These are phyloP conservation scores for Epichloe bromicola DNA, from an alignment of 2,329 filamentous ascomycete species.

Conservation along the genomic window DNA sequence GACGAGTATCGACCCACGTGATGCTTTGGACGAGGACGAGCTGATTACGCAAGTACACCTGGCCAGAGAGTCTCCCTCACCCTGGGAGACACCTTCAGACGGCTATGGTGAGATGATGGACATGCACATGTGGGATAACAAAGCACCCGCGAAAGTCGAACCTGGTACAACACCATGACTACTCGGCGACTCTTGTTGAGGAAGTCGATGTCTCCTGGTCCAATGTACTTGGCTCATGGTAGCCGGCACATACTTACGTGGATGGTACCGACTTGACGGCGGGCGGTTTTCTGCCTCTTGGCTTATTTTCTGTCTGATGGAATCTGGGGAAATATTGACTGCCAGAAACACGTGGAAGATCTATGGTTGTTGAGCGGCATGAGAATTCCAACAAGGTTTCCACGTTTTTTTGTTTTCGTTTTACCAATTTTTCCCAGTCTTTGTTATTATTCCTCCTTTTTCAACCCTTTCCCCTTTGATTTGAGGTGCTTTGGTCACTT, in stretches of 20 bases:
- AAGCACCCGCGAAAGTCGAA: constrained; percentile 17
- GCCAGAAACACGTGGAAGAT: background rate
- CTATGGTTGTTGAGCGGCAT: background rate
- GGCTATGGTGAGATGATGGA: constrained; percentile 17
- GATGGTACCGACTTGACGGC: background rate
- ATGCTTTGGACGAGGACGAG: constrained; percentile 20
- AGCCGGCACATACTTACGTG: background rate
- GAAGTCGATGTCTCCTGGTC: background rate
- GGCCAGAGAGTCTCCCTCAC: constrained; percentile 7
- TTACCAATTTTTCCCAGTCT: no score
- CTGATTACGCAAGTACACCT: constrained; percentile 22
- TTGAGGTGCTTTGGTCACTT: background rate
- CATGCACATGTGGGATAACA: constrained; percentile 16
- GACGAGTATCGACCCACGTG: constrained; percentile 21
- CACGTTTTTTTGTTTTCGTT: background rate
- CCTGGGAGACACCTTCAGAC: constrained; percentile 15
- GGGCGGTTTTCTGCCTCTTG: no score
- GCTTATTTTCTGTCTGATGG: no score
- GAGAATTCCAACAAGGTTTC: background rate
- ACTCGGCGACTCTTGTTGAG: background rate
- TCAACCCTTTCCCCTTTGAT: background rate
- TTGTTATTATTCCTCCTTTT: background rate
- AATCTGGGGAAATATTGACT: no score
- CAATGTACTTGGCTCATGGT: background rate
- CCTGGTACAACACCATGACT: constrained; percentile 6